Evolutionary conservation across 352 stramenopile species (phyloP), one percentile per base, ranked within the genome.

Genomic region (Pythium dissotocum): DNA sequence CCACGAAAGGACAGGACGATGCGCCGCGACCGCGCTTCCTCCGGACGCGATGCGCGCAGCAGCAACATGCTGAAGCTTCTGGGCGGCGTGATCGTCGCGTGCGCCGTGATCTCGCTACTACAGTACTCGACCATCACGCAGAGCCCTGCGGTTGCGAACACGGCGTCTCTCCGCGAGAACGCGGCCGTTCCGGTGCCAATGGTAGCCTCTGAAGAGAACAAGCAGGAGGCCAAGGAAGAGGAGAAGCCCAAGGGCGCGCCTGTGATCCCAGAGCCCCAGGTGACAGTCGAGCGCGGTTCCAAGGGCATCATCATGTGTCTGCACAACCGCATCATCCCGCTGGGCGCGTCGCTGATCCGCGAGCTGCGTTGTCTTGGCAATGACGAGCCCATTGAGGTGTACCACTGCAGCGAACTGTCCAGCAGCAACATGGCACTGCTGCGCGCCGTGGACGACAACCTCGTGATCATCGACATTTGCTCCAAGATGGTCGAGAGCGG

Each of bases 381-480:
- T 38, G 38, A 75, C 38, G 63, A 75, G 59, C 63, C 58, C 52
- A 69, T 75, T n/a, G 69, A 75, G 32, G 38, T 80, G 35, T 78
- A 77, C 46, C 62, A 69, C 65, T 69, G 58, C 46, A 68, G 67
- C 56, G 74, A 78, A 14, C 56, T 80, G 12, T 75, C 71, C 10
- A 32, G 33, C 6, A 26, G 35, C 35, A 69, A 60, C 49, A 36
- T 64, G 42, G 44, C 48, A 16, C 38, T 76, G 42, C 65, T 75
- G 24, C 57, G 44, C 13, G 48, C 56, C 18, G 38, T 70, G 18
- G 69, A 76, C 63, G 14, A 26, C 42, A 72, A 73, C 59, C 49
- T 81, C 28, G 33, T 71, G 46, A 62, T 78, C 49, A 75, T 81
- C 42, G 71, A 81, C 64, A 46, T 77, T 13, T 81, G 75, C 58